Percentiles rank a stretch among this genome's conserved stretches.
phyloP scores from a whole-genome alignment of 257 asterid genomes.

The Primulina tabacum region DNA sequence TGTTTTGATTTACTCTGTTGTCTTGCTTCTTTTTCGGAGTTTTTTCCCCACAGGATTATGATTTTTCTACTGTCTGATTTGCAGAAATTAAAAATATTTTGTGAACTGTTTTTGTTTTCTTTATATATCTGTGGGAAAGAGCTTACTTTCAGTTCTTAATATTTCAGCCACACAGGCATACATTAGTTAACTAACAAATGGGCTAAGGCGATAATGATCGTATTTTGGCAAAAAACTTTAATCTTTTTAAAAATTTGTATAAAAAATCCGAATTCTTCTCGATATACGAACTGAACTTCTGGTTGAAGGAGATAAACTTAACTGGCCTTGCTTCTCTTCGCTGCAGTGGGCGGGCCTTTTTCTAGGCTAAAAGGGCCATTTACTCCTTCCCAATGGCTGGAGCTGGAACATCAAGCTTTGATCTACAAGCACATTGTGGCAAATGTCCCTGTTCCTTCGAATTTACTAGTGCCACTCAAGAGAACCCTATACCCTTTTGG shows the following conservation, averaged over 20 bases:
- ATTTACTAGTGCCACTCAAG: conserved; percentile 68
- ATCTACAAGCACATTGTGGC: conserved; percentile 79
- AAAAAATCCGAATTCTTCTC: background rate
- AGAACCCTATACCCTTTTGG: conserved; percentile 65
- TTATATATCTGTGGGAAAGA: background rate
- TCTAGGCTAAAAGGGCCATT: conserved; percentile 69
- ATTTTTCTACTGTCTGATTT: background rate
- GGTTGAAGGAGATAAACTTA: background rate
- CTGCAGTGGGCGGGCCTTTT: conserved; percentile 42
- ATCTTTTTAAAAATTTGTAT: background rate
- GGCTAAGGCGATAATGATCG: background rate
- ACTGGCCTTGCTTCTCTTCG: conserved; percentile 18
- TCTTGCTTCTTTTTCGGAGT: background rate
- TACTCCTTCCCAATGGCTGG: conserved; percentile 93
- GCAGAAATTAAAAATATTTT: background rate
- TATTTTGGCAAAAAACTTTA: background rate
- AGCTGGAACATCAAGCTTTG: conserved; percentile 86
- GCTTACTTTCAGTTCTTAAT: background rate
- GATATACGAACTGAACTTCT: background rate
- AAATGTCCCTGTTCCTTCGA: conserved; percentile 77
- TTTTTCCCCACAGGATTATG: background rate
- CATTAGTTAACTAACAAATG: background rate
- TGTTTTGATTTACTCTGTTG: background rate
- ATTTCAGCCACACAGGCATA: background rate
- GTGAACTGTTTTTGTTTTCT: background rate